Evolutionary conservation across 352 stramenopile genomes (phyloP).

Genomic region (Phytophthora constricta): DNA sequence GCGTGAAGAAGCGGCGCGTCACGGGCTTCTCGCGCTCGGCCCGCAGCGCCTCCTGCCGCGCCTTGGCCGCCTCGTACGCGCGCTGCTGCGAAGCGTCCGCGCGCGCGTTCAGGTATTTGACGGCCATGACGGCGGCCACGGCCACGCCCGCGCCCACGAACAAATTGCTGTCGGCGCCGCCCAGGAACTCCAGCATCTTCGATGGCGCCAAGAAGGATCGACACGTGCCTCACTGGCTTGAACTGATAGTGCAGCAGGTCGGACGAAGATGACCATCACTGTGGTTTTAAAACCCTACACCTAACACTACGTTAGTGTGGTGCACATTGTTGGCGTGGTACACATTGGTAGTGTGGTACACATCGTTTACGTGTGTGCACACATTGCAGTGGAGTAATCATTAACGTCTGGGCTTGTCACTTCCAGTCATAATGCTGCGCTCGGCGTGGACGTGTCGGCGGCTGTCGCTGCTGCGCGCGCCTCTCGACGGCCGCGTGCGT

Average conservation of each 20-base stretch:
- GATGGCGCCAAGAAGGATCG: not conserved
- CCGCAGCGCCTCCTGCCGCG: conserved; percentile 72
- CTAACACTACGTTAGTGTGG: no score
- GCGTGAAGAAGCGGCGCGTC: conserved; percentile 91
- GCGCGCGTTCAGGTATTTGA: conserved; percentile 73
- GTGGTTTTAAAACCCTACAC: no score
- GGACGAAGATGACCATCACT: conserved; percentile 5
- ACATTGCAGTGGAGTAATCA: no score
- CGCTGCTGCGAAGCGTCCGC: conserved; percentile 66
- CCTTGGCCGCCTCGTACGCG: conserved; percentile 66
- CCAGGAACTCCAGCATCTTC: conserved; percentile 60
- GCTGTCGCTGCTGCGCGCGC: not conserved
- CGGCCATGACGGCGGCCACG: conserved; percentile 51
- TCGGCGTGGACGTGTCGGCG: not conserved
- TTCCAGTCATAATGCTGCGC: conserved; percentile 5
- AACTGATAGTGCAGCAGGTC: conserved; percentile 34
- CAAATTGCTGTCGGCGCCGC: conserved; percentile 54
- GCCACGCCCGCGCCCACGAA: conserved; percentile 64
- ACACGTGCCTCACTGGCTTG: conserved; percentile 26
- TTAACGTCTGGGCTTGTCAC: no score
- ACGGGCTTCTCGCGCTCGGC: conserved; percentile 67
- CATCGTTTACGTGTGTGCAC: no score
- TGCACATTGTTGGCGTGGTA: no score
- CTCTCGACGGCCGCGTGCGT: no score
- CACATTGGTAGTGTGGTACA: no score